Evolutionary conservation across 305 asterid species (phyloP).

Genomic region (Rubia tinctorum): DNA sequence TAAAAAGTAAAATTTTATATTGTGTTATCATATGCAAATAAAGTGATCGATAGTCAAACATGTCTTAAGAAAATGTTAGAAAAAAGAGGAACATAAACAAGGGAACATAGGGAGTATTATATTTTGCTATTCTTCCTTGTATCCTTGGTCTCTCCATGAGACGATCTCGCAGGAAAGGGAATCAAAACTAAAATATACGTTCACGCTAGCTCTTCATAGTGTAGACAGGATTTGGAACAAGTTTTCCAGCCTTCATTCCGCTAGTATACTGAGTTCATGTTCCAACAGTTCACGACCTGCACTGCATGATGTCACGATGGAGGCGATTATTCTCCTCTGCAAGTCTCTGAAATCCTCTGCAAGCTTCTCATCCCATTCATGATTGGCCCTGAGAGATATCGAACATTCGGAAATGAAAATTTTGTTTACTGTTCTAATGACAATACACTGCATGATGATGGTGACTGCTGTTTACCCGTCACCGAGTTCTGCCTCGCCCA

Average conservation of each 20-base stretch:
- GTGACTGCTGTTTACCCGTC: constrained; percentile 41
- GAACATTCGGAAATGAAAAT: constrained; percentile 14
- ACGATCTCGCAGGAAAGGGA: no score
- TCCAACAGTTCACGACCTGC: constrained; percentile 54
- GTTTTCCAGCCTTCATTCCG: constrained; percentile 2
- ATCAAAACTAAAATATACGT: no score
- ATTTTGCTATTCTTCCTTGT: no score
- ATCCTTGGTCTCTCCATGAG: no score
- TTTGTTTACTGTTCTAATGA: background rate
- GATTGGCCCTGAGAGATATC: constrained; percentile 37
- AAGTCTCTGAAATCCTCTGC: constrained; percentile 56
- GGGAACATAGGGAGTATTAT: no score
- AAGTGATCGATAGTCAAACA: no score
- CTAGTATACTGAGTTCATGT: constrained; percentile 37
- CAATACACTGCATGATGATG: background rate
- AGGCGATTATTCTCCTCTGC: constrained; percentile 64
- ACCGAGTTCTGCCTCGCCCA: constrained; percentile 48
- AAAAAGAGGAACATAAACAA: no score
- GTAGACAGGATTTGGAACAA: background rate
- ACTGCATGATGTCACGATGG: constrained; percentile 57
- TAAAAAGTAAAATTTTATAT: no score
- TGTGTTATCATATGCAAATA: no score
- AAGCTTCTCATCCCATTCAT: constrained; percentile 76
- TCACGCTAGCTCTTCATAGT: background rate
- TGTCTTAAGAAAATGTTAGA: no score